A percentile compares a stretch with the other conserved stretches of the same genome.
These are phyloP conservation scores for Linderniella brevidens DNA, from an alignment of 257 asterid species.

Conservation along the genomic window DNA sequence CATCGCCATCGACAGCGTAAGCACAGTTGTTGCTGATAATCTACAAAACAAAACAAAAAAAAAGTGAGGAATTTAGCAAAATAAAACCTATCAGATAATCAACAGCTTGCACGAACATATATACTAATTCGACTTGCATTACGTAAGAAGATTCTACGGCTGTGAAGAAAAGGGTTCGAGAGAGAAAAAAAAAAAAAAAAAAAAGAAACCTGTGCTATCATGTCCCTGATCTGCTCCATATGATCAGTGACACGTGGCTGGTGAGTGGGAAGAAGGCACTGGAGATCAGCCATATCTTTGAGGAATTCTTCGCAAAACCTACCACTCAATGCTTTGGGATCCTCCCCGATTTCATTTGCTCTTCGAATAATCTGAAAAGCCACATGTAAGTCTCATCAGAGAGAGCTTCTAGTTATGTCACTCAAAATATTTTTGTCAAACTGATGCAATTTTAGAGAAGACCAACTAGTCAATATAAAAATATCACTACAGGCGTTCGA, in stretches of 20 bases:
- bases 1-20: conserved; percentile 48
- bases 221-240: conserved; percentile 56
- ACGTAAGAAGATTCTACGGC: too few relatives aligned
- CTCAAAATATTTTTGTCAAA: not conserved
- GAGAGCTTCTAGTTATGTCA: not conserved
- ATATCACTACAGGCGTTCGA: too few relatives aligned
- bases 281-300: conserved; percentile 70
- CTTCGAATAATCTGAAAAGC: conserved; percentile 54
- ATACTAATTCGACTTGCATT: too few relatives aligned
- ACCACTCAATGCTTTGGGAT: conserved; percentile 48
- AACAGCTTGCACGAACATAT: too few relatives aligned
- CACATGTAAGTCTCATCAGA: not conserved
- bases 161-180: too few relatives aligned
- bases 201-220: conserved; percentile 56
- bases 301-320: conserved; percentile 71
- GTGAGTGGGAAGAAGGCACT: conserved; percentile 66
- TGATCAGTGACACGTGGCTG: conserved; percentile 72
- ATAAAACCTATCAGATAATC: not conserved
- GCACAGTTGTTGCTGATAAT: conserved; percentile 47
- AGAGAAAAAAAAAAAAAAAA: not conserved
- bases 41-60: conserved; percentile 17
- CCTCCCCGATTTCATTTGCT: conserved; percentile 50
- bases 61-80: not conserved
- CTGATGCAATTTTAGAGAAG: too few relatives aligned
- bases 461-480: too few relatives aligned